phyloP scores from a whole-genome alignment of 1,139 yeast genomes.

The Magnusiomyces suaveolens region DNA sequence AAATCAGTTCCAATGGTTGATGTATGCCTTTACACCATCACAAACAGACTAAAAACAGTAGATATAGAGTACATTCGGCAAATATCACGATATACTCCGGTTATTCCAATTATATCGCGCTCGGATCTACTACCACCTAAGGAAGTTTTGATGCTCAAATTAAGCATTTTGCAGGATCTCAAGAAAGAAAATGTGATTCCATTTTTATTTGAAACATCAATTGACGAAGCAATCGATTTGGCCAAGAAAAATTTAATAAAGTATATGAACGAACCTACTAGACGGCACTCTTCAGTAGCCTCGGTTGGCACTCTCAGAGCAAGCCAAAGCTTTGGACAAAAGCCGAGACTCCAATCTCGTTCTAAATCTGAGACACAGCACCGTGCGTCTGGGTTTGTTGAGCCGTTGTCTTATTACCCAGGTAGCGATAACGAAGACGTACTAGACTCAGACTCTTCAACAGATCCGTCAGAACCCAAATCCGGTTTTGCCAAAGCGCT shows the following conservation, averaged over 20 bases:
- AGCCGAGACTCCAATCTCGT: too few species aligned
- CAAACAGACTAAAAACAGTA: constrained; percentile 17
- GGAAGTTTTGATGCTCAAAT: constrained; percentile 20
- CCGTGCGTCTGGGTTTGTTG: neutral
- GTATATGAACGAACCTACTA: neutral
- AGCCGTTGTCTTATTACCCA: neutral
- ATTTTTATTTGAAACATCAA: constrained; percentile 22
- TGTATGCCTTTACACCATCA: constrained; percentile 26
- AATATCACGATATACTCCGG: constrained; percentile 22
- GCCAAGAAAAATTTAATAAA: neutral
- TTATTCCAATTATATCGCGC: constrained; percentile 26
- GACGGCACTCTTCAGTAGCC: neutral
- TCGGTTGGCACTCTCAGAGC: too few species aligned
- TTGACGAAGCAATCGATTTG: constrained; percentile 21
- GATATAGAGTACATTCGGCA: constrained; percentile 24
- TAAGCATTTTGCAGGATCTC: constrained; percentile 19
- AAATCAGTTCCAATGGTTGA: constrained; percentile 27
- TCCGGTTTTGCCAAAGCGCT: neutral
- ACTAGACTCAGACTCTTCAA: neutral
- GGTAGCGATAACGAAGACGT: neutral
- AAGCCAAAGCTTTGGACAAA: too few species aligned
- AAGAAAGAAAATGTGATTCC: constrained; percentile 19
- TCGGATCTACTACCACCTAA: constrained; percentile 19
- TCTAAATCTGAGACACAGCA: neutral
- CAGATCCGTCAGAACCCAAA: neutral